Percentiles rank a stretch among this genome's conserved stretches.
These are phyloP conservation scores for Chrysanthemum lavandulifolium DNA, from an alignment of 129 eudicot species.

Conservation along the genomic window DNA sequence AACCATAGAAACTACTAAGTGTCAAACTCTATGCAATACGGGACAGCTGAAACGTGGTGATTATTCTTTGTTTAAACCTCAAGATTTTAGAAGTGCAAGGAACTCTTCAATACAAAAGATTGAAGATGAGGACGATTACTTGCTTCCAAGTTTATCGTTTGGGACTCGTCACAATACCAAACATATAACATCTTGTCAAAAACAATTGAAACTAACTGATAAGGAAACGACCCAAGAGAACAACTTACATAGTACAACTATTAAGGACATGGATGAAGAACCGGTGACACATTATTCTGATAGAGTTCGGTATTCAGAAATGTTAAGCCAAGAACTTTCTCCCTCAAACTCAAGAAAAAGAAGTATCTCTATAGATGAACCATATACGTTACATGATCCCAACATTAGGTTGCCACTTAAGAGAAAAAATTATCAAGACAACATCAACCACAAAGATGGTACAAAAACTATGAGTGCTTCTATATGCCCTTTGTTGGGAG, in stretches of 20 bases:
- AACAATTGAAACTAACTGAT: slow-evolving; percentile 7
- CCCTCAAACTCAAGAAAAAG: slow-evolving; percentile 12
- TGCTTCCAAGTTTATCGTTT: slow-evolving; percentile 29
- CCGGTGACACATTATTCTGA: slow-evolving; percentile 16
- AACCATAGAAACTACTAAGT: slow-evolving; percentile 27
- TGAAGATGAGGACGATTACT: slow-evolving; percentile 34
- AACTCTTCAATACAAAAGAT: slow-evolving; percentile 24
- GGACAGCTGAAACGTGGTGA: slow-evolving; percentile 22
- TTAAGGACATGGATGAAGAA: slow-evolving; percentile 16
- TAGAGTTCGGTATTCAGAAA: slow-evolving; percentile 22
- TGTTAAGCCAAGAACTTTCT: slow-evolving; percentile 2
- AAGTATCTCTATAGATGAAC: slow-evolving; percentile 23
- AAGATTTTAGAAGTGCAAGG: slow-evolving; percentile 16
- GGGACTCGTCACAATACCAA: slow-evolving; percentile 17
- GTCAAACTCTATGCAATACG: slow-evolving; percentile 28
- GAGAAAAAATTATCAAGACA: slow-evolving; percentile 32
- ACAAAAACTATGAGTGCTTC: slow-evolving; percentile 33
- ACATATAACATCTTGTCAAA: slow-evolving; percentile 18
- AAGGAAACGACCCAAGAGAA: slow-evolving; percentile 14
- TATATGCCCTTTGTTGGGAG: slow-evolving; percentile 24
- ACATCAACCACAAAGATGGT: slow-evolving; percentile 17
- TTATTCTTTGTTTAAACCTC: slow-evolving; percentile 22
- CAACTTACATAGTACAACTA: slow-evolving; percentile 11
- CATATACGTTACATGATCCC: slow-evolving; percentile 19
- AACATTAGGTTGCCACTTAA: slow-evolving; percentile 21